phyloP scores from a whole-genome alignment of 2,329 filamentous ascomycete genomes.

The Fusarium sp. region DNA sequence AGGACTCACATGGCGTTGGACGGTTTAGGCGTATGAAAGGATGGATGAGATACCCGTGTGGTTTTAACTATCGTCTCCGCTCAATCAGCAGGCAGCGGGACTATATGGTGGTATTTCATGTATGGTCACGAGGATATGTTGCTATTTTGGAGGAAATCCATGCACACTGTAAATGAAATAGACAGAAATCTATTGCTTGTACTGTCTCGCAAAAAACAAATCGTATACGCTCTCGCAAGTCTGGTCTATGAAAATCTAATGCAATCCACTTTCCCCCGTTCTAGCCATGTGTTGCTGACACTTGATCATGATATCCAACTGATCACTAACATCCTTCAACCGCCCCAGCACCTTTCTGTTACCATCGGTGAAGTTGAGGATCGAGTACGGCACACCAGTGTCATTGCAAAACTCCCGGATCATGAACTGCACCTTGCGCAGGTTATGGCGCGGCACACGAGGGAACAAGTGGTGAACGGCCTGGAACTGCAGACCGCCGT shows the following conservation, averaged over 20 bases:
- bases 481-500: conserved; percentile 78
- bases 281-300: conserved; percentile 62
- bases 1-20: not conserved
- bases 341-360: conserved; percentile 61
- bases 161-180: not conserved
- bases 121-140: not conserved
- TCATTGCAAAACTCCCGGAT: conserved; percentile 72
- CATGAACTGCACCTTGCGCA: conserved; percentile 65
- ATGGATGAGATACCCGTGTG: not conserved
- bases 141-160: not conserved
- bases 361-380: conserved; percentile 68
- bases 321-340: conserved; percentile 66
- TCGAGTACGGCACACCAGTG: conserved; percentile 67
- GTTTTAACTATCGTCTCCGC: not conserved
- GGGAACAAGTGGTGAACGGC: conserved; percentile 76
- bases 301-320: conserved; percentile 66
- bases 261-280: conserved; percentile 54
- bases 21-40: not conserved
- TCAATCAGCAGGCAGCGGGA: too few relatives aligned
- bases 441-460: conserved; percentile 72
- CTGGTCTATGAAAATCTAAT: conserved; percentile 19
- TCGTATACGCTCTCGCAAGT: conserved; percentile 2
- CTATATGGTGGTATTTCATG: too few relatives aligned
- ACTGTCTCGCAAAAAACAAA: conserved; percentile 7
- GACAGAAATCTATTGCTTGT: conserved; percentile 7